Conservation (phyloP, 371 early-diverging fungal genomes). For the Lichtheimia ornata region DNA sequence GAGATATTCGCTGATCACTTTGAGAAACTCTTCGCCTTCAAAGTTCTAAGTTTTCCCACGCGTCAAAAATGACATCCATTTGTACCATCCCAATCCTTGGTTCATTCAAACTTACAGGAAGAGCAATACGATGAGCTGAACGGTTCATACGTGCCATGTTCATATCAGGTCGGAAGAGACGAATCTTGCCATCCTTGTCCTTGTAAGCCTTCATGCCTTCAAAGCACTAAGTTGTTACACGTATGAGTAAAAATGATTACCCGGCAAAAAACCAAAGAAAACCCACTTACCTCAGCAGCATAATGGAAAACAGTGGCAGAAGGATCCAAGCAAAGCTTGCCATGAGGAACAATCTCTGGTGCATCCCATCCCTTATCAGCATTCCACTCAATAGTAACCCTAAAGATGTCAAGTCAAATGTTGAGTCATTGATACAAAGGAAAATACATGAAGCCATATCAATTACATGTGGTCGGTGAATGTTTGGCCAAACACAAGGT, state of each 20-base stretch:
- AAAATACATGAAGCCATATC: neutral
- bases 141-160: constrained; percentile 85
- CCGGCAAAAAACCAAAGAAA: neutral
- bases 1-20: constrained; percentile 84
- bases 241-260: neutral
- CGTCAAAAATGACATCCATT: neutral
- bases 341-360: constrained; percentile 81
- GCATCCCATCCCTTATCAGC: constrained; percentile 77
- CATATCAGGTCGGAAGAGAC: constrained; percentile 89
- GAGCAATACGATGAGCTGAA: constrained; percentile 76
- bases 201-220: constrained; percentile 95
- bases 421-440: neutral
- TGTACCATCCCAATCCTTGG: neutral
- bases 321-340: constrained; percentile 80
- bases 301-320: constrained; percentile 93
- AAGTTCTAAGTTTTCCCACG: constrained; percentile 57
- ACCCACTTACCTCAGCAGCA: constrained; percentile 64
- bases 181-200: constrained; percentile 78
- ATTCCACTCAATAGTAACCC: constrained; percentile 77
- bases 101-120: constrained; percentile 66
- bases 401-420: constrained; percentile 2
- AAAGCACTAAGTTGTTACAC: constrained; percentile 63
- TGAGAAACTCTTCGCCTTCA: constrained; percentile 78
- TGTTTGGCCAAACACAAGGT: constrained; percentile 85
- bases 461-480: constrained; percentile 94